Base-by-base conservation (phyloP, 306 rosid genomes). In the Hylodesmum podocarpum region DNA sequence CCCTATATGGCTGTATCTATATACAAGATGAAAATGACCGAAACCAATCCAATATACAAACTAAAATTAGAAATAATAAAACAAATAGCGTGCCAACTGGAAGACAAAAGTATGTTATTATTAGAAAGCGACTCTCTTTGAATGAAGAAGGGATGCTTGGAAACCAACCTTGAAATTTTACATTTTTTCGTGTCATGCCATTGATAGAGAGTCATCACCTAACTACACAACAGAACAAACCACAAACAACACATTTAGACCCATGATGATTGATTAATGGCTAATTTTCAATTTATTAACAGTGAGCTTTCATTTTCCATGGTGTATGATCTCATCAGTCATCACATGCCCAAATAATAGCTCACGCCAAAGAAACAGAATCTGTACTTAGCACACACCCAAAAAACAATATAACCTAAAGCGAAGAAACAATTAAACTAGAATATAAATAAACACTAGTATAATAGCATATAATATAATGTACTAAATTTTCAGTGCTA, bases 11-110 rank as follows among this genome's bases (percentile, higher is more conserved):
- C 58, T 33, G 31, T 72, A 62, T 61, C 25, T 21, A 53, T 13
- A 29, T 61, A 76, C 50, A 49, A 66, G 79, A 73, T 39, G 80
- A 75, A 81, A 83, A 80, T 73, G 84, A 84, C 96, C 82, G 83
- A 82, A 91, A 84, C 77, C 68, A 76, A 46, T 76, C 70, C 79
- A 53, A n/a, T 57, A 63, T 37, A 68, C 24, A 54, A 55, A 53
- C 76, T 37, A 18, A 59, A 55, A 53, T 73, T 73, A 59, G 18
- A 61, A 76, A 74, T 50, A 31, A 58, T 31, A 66, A 18, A 69
- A 67, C 36, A 62, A 63, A 54, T 33, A 47, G 40, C 3, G 11
- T 76, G 41, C 59, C 83, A 54, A 33, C 13, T n/a, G 66, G 57
- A 27, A 44, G 90, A 87, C 90, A 83, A 64, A 63, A 62, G 40